Evolutionary conservation across 306 rosid genomes (phyloP).

Genomic region (Medicago lupulina): DNA sequence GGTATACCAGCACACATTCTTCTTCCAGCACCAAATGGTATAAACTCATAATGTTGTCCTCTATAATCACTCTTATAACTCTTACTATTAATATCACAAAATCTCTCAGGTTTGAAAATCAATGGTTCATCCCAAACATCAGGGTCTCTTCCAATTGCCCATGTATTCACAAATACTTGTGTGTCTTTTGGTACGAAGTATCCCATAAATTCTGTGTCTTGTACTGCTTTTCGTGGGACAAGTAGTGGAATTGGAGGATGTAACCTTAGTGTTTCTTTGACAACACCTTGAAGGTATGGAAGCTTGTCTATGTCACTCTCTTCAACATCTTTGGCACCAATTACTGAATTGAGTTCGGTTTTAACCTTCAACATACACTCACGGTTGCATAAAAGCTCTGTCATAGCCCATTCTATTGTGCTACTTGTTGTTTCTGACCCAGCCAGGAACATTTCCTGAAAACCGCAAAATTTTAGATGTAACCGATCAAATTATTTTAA

Average conservation of each 20-base stretch:
- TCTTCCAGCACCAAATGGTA: slow-evolving; percentile 61
- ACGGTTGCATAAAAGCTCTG: slow-evolving; percentile 49
- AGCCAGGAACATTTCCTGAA: slow-evolving; percentile 64
- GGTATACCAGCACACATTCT: slow-evolving; percentile 68
- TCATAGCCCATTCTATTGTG: slow-evolving; percentile 62
- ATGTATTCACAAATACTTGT: slow-evolving; percentile 58
- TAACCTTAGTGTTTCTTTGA: slow-evolving; percentile 58
- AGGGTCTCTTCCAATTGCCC: slow-evolving; percentile 75
- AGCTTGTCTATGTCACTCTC: slow-evolving; percentile 64
- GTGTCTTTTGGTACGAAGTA: slow-evolving; percentile 57
- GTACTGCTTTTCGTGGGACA: slow-evolving; percentile 53
- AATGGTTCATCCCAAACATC: slow-evolving; percentile 53
- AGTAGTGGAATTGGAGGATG: slow-evolving; percentile 69
- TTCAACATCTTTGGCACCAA: slow-evolving; percentile 48
- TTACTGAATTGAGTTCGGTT: slow-evolving; percentile 46
- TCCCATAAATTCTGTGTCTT: slow-evolving; percentile 54
- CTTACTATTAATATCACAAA: slow-evolving; percentile 27
- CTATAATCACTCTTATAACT: slow-evolving; percentile 40
- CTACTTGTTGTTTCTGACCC: slow-evolving; percentile 69
- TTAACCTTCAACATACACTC: slow-evolving; percentile 43
- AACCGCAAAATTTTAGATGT: background rate
- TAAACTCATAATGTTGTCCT: slow-evolving; percentile 55
- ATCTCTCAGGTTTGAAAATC: slow-evolving; percentile 60
- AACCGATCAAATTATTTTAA: background rate
- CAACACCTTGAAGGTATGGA: slow-evolving; percentile 49